Base-by-base conservation (phyloP, 305 asterid species). In the Rubia peregrina region DNA sequence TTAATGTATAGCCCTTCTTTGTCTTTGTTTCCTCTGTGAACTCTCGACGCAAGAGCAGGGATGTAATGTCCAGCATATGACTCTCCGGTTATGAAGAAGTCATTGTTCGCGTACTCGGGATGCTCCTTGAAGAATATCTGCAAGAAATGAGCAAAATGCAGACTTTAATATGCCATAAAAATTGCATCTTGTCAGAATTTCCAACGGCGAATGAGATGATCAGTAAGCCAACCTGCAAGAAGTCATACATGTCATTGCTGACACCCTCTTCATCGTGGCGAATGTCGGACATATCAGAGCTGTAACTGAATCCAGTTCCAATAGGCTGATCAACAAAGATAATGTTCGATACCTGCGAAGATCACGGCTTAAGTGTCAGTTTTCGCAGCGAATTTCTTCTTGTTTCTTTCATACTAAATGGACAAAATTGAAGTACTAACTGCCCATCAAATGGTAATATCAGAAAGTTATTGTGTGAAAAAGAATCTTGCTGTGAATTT, bases 21-120 rank as follows among this genome's bases (percentile, higher is more conserved):
- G 69, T 9, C 53, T 19, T 19, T 65, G 53, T 65, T 65, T 65
- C 69, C 69, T n/a, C 41, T 41, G 36, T 65, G 53, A 41, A 65
- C 53, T 65, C 69, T 17, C 24, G 69, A 65, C 24, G 69, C 69
- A 19, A 65, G 36, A 19, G 69, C 69, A 19, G 69, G 69, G 53
- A 65, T 65, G 46, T 65, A 65, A 48, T 65, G 69, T 26, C 69
- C 69, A n/a, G 69, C 69, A 41, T 65, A 65, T 19, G 69, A 65
- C 24, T 65, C 69, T 9, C 69, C 69, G 2, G 69, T 65, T 19
- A 65, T 65, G 22, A n/a, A 65, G 69, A 65, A 65, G n/a, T 65
- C 69, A 42, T 65, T 65, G 17, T 41, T 19, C 24, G 24, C 69
- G 19, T 65, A 42, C 55, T 65, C 16, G 9, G 69, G 69, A 21